These are phyloP conservation scores for Chimonanthus salicifolius DNA, from an alignment of 164 flowering plant genomes.

Conservation along the genomic window DNA sequence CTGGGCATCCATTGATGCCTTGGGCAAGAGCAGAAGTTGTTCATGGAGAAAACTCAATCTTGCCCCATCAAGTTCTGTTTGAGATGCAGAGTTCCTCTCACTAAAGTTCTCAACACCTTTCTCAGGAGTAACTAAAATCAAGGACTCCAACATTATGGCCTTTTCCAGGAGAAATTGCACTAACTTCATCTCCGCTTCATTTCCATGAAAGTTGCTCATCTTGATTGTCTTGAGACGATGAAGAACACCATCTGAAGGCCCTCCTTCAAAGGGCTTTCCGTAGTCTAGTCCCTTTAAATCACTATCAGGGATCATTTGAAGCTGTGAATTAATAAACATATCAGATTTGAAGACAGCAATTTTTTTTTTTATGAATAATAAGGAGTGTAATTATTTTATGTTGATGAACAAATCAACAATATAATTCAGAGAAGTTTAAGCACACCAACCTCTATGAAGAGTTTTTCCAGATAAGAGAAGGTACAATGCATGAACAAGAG, in stretches of 20 bases:
- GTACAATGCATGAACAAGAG: constrained; percentile 5
- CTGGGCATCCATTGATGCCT: constrained; percentile 9
- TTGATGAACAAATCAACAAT: too few species aligned
- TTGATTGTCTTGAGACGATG: constrained; percentile 4
- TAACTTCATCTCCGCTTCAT: neutral
- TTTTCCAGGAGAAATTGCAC: constrained; percentile 10
- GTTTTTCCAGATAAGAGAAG: constrained; percentile 3
- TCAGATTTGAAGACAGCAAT: neutral
- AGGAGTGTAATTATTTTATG: too few species aligned
- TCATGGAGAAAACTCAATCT: constrained; percentile 1
- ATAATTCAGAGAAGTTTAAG: neutral
- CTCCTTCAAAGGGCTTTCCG: too few species aligned
- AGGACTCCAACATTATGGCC: constrained; percentile 5
- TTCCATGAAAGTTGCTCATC: constrained; percentile 9
- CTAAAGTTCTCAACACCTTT: neutral
- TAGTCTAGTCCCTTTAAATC: neutral
- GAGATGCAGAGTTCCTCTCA: neutral
- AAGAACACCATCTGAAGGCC: neutral
- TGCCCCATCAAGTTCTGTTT: neutral
- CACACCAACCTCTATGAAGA: constrained; percentile 9
- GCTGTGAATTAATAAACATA: neutral
- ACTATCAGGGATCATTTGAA: neutral
- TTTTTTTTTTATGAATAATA: too few species aligned
- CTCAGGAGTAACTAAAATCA: constrained; percentile 11
- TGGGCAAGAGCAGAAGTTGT: constrained; percentile 2